These are phyloP conservation scores for Spizellomyces sp. DNA, from an alignment of 192 early-diverging fungal genomes.

Conservation along the genomic window DNA sequence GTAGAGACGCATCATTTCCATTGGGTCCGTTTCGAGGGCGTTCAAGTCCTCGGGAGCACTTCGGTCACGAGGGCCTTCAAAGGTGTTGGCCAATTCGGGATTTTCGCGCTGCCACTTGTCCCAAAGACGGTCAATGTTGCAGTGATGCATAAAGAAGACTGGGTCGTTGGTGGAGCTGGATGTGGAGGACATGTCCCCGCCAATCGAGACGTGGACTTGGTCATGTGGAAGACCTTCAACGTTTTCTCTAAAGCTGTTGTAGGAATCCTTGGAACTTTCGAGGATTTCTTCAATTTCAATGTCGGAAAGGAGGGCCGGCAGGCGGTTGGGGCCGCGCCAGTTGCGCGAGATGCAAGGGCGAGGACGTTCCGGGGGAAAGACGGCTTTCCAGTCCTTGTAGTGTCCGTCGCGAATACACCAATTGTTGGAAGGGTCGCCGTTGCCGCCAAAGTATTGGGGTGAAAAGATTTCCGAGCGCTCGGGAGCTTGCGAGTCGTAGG, in stretches of 20 bases:
- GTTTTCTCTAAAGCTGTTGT: constrained; percentile 21
- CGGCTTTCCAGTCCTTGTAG: constrained; percentile 5
- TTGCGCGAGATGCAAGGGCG: neutral
- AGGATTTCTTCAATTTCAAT: neutral
- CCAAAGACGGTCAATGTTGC: constrained; percentile 53
- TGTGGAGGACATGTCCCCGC: constrained; percentile 33
- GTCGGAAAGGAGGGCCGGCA: neutral
- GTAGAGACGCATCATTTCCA: constrained; percentile 24
- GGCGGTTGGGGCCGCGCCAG: neutral
- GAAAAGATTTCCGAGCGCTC: constrained; percentile 5
- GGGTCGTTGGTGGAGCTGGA: constrained; percentile 36
- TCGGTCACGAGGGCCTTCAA: constrained; percentile 14
- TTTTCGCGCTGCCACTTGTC: constrained; percentile 32
- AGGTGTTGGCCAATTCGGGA: constrained; percentile 29
- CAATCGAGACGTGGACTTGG: constrained; percentile 25
- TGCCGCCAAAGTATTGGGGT: constrained; percentile 25
- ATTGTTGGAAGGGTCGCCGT: constrained; percentile 18
- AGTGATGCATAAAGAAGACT: constrained; percentile 50
- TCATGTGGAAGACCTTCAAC: constrained; percentile 35
- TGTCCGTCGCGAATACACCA: constrained; percentile 6
- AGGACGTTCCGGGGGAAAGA: too few relatives aligned
- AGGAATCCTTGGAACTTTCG: neutral
- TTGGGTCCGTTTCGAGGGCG: constrained; percentile 13
- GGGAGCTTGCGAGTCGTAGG: constrained; percentile 24
- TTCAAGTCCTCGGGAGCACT: neutral